Base-by-base conservation (phyloP, 768 basidiomycete genomes). In the Royoungia palumana region DNA sequence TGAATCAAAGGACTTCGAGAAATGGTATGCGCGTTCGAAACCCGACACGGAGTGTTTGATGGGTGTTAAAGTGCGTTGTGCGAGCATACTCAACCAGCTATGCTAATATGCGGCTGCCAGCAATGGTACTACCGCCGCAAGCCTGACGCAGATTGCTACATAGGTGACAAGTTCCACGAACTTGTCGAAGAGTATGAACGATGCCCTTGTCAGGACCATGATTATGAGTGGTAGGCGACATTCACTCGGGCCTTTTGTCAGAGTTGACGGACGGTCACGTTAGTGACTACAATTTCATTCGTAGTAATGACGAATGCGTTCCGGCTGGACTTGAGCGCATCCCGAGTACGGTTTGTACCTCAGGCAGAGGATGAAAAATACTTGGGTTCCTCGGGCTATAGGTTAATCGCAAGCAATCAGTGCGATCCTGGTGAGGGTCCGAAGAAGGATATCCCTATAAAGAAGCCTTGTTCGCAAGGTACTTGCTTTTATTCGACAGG, bases 61-160 rank as follows among this genome's bases (percentile, higher is more conserved):
- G 91, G 95, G 95, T 1, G 91, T 89, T 62, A 93, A 89, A 79
- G 91, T 89, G 44, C 41, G 76, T 50, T n/a, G 22, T 39, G 27
- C 45, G 40, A 21, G 9, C 11, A 28, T 9, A 13, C 36, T 32
- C 24, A 10, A 17, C 6, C 14, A 21, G 40, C n/a, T 21, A 32
- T 16, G 21, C 16, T 25, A 16, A 41, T 19, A 4, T 17, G 46
- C 27, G 21, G n/a, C 16, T 62, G 14, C 13, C 8, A 94, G 90
- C 95, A 98, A 87, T 97, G 88, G 85, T 99, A 95, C 67, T 76
- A 68, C 44, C 81, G 96, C 19, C 78, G 94, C 64, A 98, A 92
- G 68, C 65, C 78, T 0, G 77, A 87, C 47, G 89, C 85, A 2
- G 75, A 91, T 46, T 99, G 96, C 57, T 96, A 89, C 55, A 85